These are phyloP conservation scores for Helichrysum umbraculigerum DNA, from an alignment of 129 eudicot genomes.

Conservation along the genomic window DNA sequence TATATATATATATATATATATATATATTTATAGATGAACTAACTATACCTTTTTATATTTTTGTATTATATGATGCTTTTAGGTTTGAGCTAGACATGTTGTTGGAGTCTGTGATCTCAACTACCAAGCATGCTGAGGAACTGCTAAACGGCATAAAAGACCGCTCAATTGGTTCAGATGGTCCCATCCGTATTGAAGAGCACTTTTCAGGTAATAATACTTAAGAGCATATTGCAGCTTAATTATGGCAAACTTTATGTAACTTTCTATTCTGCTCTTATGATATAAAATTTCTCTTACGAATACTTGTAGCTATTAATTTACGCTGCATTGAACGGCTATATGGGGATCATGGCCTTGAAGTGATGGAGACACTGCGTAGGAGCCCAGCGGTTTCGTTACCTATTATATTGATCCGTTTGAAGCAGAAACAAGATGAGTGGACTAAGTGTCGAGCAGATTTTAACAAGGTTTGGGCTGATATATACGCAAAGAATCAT, in stretches of 20 bases:
- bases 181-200: slow-evolving; percentile 69
- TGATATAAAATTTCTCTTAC: background rate
- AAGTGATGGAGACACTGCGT: slow-evolving; percentile 88
- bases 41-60: background rate
- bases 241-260: slow-evolving; percentile 1
- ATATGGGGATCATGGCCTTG: slow-evolving; percentile 98
- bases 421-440: slow-evolving; percentile 95
- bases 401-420: slow-evolving; percentile 79
- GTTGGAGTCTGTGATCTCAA: slow-evolving; percentile 90
- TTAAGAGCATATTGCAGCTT: background rate
- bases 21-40: background rate
- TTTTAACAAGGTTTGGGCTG: slow-evolving; percentile 98
- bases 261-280: slow-evolving; percentile 5
- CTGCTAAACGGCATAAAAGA: slow-evolving; percentile 57
- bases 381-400: slow-evolving; percentile 68
- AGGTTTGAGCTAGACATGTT: slow-evolving; percentile 84
- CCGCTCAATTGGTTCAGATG: slow-evolving; percentile 46
- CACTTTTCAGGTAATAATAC: slow-evolving; percentile 62
- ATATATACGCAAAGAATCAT: slow-evolving; percentile 88
- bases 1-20: background rate
- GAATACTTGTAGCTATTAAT: slow-evolving; percentile 58
- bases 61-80: slow-evolving; percentile 18
- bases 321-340: slow-evolving; percentile 96
- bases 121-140: slow-evolving; percentile 85
- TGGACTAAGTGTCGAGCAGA: slow-evolving; percentile 92